Conservation (phyloP, 176 grass and related monocot species). For the Oryza officinalis region DNA sequence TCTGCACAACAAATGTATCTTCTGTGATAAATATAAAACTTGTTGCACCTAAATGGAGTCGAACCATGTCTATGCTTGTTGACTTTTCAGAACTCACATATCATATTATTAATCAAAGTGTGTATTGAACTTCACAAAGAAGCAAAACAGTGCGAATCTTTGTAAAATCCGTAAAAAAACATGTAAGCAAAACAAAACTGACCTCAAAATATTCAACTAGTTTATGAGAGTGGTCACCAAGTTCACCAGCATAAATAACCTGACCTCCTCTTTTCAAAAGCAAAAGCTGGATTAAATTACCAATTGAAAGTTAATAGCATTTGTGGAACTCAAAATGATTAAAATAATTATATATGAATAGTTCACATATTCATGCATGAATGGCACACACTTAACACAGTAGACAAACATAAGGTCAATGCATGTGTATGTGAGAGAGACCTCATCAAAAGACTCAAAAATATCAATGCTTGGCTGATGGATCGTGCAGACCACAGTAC, state of each 20-base stretch:
- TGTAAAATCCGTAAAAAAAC: background rate
- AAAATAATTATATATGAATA: background rate
- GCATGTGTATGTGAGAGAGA: background rate
- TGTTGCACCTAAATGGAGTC: background rate
- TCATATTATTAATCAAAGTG: background rate
- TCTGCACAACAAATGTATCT: constrained; percentile 42
- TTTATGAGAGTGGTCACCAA: constrained; percentile 72
- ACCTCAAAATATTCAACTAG: constrained; percentile 88
- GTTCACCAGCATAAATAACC: constrained; percentile 83
- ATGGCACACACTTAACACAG: too few species aligned
- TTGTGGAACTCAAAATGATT: background rate
- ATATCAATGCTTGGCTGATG: constrained; percentile 98
- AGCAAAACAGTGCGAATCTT: background rate
- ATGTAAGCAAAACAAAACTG: background rate
- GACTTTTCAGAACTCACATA: background rate
- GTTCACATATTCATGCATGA: too few species aligned
- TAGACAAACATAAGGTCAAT: too few species aligned
- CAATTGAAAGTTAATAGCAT: background rate
- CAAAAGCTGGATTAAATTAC: constrained; percentile 60
- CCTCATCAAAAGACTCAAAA: constrained; percentile 96
- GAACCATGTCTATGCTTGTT: background rate
- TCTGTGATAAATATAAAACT: background rate
- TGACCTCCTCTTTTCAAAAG: constrained; percentile 86
- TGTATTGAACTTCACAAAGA: too few species aligned
- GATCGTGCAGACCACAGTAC: constrained; percentile 94